These are phyloP conservation scores for Malassezia equina DNA, from an alignment of 1,284 basidiomycete species.

Conservation along the genomic window DNA sequence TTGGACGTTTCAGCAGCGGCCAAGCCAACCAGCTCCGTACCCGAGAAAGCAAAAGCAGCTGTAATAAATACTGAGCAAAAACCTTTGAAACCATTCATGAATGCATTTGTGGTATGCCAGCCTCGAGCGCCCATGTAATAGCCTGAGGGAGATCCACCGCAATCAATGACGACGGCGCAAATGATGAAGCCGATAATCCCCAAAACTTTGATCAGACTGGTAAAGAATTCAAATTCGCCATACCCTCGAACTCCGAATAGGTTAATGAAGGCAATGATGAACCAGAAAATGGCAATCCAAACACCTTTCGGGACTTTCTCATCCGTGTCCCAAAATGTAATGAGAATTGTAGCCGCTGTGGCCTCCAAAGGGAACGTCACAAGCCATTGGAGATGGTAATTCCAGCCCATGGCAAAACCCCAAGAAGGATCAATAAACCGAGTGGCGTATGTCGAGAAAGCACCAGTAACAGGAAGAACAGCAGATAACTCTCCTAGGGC, in stretches of 20 bases:
- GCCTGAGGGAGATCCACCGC: slow-evolving; percentile 33
- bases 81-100: slow-evolving; percentile 32
- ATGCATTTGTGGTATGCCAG: slow-evolving; percentile 23
- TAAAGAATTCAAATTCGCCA: slow-evolving; percentile 41
- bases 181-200: slow-evolving; percentile 44
- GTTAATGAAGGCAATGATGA: slow-evolving; percentile 36
- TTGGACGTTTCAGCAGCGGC: slow-evolving; percentile 56
- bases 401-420: slow-evolving; percentile 43
- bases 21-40: slow-evolving; percentile 57
- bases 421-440: slow-evolving; percentile 44
- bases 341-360: slow-evolving; percentile 39
- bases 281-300: slow-evolving; percentile 35
- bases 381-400: slow-evolving; percentile 45
- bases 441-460: slow-evolving; percentile 41
- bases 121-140: slow-evolving; percentile 21
- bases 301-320: slow-evolving; percentile 27
- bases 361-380: slow-evolving; percentile 40
- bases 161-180: slow-evolving; percentile 37
- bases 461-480: slow-evolving; percentile 40
- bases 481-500: slow-evolving; percentile 43
- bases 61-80: slow-evolving; percentile 29
- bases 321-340: slow-evolving; percentile 36
- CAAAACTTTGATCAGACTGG: slow-evolving; percentile 40
- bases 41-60: slow-evolving; percentile 28
- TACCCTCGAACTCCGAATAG: slow-evolving; percentile 43